Percentiles rank a stretch among this genome's conserved stretches.
Evolutionary conservation across 345 rosid genomes (phyloP).

Genomic region (Viola odorata): DNA sequence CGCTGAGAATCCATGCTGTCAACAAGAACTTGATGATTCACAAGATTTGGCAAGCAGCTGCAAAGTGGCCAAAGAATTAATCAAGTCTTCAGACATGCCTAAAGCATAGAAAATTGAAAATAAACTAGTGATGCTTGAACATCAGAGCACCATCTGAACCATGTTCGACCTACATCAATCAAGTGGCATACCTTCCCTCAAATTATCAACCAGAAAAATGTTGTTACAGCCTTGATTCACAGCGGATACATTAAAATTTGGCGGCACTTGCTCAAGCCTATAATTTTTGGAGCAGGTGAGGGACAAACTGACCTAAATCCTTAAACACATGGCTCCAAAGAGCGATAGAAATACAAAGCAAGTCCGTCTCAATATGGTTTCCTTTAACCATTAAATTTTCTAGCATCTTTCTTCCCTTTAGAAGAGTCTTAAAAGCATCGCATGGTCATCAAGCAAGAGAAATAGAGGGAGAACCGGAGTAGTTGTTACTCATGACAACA

Average conservation of each 20-base stretch:
- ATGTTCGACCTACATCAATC: neutral
- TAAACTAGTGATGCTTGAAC: neutral
- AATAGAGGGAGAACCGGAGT: too few species aligned
- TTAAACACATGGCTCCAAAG: neutral
- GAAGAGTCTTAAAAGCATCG: neutral
- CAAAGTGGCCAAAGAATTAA: constrained; percentile 10
- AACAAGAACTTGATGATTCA: constrained; percentile 72
- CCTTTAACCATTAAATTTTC: too few species aligned
- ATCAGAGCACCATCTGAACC: neutral
- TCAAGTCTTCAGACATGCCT: neutral
- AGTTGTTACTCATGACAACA: too few species aligned
- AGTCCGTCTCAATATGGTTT: too few species aligned
- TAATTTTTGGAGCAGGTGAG: neutral
- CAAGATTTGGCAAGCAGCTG: constrained; percentile 91
- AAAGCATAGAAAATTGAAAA: neutral
- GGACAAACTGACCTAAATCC: neutral
- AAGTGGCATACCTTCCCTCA: neutral
- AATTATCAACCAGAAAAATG: neutral
- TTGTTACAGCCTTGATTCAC: neutral
- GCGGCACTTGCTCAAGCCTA: neutral
- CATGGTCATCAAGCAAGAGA: too few species aligned
- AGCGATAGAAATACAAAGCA: too few species aligned
- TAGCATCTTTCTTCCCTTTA: neutral
- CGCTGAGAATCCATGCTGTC: constrained; percentile 80
- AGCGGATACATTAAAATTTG: neutral